Percentiles rank a stretch among this genome's conserved stretches.
Conservation (phyloP, 2,329 filamentous ascomycete species). For the Teratosphaeria gauchensis region DNA sequence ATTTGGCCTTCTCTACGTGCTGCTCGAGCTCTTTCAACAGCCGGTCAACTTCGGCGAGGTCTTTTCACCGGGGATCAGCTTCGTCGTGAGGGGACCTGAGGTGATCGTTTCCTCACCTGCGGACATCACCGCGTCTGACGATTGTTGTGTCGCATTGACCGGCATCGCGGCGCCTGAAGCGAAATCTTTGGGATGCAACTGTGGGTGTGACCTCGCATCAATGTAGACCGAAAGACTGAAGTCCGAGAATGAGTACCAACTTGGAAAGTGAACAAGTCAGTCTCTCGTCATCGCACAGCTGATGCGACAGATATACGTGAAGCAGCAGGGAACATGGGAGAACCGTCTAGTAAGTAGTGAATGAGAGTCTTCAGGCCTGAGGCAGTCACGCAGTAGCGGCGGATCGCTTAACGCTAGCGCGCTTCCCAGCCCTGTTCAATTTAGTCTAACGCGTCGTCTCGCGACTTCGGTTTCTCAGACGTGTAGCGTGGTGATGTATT, state of each 20-base stretch:
- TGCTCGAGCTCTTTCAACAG: slow-evolving; percentile 20
- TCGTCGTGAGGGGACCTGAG: too few relatives aligned
- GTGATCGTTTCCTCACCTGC: not conserved
- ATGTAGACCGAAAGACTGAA: not conserved
- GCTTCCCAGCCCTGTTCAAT: not conserved
- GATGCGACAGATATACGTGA: not conserved
- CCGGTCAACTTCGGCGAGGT: slow-evolving; percentile 17
- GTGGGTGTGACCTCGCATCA: not conserved
- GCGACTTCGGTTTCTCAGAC: not conserved
- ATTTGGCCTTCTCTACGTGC: slow-evolving; percentile 17
- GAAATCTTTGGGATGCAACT: not conserved
- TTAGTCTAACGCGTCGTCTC: not conserved
- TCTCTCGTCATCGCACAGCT: not conserved
- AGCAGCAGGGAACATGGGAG: not conserved
- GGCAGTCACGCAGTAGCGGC: not conserved
- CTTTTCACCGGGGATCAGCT: slow-evolving; percentile 4
- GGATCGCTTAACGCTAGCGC: not conserved
- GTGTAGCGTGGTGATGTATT: not conserved
- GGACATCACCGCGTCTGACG: not conserved
- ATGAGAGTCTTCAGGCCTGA: not conserved
- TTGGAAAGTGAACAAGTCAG: not conserved
- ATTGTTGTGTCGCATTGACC: not conserved
- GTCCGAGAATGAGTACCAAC: too few relatives aligned
- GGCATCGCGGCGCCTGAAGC: not conserved
- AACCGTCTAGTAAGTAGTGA: not conserved